These are phyloP conservation scores for Solanum hybrid DNA, from an alignment of 305 asterid species.

Conservation along the genomic window DNA sequence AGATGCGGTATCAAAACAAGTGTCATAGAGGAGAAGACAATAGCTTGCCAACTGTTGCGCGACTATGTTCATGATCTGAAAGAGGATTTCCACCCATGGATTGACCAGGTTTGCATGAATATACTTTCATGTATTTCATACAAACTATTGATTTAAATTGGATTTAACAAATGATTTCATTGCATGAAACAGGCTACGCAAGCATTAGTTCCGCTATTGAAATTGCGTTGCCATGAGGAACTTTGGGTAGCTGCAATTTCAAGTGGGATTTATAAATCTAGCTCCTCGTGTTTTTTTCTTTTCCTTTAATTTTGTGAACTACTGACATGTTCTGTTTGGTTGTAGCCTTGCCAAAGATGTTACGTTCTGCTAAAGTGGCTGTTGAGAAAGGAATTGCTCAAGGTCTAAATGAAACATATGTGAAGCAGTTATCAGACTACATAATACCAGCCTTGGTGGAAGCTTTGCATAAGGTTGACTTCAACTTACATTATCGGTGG, in stretches of 20 bases:
- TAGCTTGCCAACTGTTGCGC: background rate
- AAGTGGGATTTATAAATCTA: background rate
- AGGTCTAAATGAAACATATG: constrained; percentile 11
- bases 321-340: background rate
- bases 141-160: background rate
- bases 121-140: background rate
- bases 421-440: constrained; percentile 15
- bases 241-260: background rate
- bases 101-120: background rate
- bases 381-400: constrained; percentile 10
- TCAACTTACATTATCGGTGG: background rate
- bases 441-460: constrained; percentile 13
- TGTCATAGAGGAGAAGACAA: background rate
- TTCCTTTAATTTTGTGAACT: background rate
- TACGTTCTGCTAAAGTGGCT: background rate
- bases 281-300: background rate
- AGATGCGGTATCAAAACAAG: background rate
- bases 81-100: background rate
- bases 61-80: background rate
- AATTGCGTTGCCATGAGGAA: background rate
- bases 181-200: background rate
- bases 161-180: background rate
- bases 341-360: background rate
- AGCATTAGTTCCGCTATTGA: background rate
- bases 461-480: constrained; percentile 15